Evolutionary conservation across 83 land plant genomes (phyloP).

Genomic region (Picea abies): DNA sequence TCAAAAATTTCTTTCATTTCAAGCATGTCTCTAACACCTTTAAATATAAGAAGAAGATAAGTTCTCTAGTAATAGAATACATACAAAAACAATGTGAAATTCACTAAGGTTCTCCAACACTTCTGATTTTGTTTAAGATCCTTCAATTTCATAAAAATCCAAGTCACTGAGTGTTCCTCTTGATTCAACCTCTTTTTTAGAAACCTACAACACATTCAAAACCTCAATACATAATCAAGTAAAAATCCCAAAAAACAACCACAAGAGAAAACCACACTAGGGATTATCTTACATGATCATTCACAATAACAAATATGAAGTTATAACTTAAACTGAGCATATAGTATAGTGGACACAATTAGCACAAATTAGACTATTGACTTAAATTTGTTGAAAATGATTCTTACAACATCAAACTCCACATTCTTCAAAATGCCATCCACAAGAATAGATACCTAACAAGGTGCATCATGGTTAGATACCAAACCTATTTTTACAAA

Average conservation of each 20-base stretch:
- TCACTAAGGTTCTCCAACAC: conserved; percentile 85
- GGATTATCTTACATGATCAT: background rate
- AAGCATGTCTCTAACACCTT: background rate
- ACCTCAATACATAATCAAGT: background rate
- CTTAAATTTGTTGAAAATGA: conserved; percentile 89
- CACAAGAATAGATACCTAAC: too few relatives aligned
- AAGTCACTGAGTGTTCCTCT: conserved; percentile 78
- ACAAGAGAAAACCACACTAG: background rate
- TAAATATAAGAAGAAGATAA: background rate
- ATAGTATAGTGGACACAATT: conserved; percentile 78
- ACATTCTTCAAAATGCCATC: too few relatives aligned
- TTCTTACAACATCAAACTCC: conserved; percentile 85
- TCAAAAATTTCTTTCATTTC: background rate
- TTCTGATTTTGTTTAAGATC: conserved; percentile 75
- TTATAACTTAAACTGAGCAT: conserved; percentile 60
- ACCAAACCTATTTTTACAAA: too few relatives aligned
- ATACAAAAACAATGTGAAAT: conserved; percentile 92
- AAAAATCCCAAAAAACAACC: background rate
- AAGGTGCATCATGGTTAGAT: too few relatives aligned
- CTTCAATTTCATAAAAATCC: conserved; percentile 94
- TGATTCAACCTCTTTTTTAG: conserved; percentile 70
- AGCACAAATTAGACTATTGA: conserved; percentile 84
- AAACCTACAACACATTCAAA: conserved; percentile 29
- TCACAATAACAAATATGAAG: conserved; percentile 4
- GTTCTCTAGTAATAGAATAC: conserved; percentile 19